Conservation (phyloP, 148 eudicot species). For the Dysphania ambrosioides region DNA sequence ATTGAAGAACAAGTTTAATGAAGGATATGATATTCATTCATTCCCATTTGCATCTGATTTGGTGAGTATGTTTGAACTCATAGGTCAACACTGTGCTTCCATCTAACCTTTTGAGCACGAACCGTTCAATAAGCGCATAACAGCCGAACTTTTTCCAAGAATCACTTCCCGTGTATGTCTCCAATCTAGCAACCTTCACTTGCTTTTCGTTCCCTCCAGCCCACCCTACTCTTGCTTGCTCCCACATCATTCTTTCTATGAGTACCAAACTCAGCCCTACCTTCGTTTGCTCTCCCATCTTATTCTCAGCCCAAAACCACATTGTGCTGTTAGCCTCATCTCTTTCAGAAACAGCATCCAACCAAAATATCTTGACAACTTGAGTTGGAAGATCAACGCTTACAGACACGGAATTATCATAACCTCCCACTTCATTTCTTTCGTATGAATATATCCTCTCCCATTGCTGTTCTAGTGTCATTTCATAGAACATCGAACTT, state of each 20-base stretch:
- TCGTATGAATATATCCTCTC: background rate
- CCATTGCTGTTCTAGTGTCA: constrained; percentile 13
- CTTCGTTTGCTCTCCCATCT: background rate
- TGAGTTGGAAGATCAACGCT: constrained; percentile 5
- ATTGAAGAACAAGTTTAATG: background rate
- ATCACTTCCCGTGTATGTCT: background rate
- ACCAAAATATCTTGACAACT: background rate
- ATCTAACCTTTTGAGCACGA: constrained; percentile 7
- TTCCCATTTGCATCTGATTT: constrained; percentile 12
- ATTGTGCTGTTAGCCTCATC: background rate
- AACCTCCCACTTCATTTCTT: background rate
- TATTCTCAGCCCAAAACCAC: constrained; percentile 4
- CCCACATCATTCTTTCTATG: constrained; percentile 18
- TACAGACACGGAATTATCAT: constrained; percentile 2
- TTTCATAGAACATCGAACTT: constrained; percentile 18
- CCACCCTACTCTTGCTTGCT: constrained; percentile 19
- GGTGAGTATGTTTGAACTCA: constrained; percentile 15
- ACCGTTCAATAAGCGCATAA: constrained; percentile 15
- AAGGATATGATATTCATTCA: background rate
- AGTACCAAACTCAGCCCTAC: constrained; percentile 5
- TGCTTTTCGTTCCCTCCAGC: constrained; percentile 2
- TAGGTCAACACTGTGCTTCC: constrained; percentile 16
- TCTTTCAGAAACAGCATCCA: background rate
- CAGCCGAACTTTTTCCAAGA: constrained; percentile 11
- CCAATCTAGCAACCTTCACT: background rate